Conservation (phyloP, 768 basidiomycete species). For the Termitomyces sp. region DNA sequence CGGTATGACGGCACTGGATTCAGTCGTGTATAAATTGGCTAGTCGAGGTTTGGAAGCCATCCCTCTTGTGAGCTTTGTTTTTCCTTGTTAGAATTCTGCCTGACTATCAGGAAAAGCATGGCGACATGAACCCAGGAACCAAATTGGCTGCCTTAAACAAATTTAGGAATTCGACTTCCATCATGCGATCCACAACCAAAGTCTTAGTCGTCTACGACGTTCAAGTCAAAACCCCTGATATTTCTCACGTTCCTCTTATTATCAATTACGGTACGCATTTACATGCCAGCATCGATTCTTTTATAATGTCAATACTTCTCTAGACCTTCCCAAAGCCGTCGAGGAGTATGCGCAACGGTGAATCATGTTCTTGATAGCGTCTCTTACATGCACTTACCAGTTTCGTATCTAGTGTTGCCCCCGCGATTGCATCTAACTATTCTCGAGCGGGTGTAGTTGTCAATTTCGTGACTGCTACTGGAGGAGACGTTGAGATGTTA, state of each 20-base stretch:
- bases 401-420: slow-evolving; percentile 58
- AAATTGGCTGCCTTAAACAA: slow-evolving; percentile 83
- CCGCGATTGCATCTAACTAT: slow-evolving; percentile 83
- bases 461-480: slow-evolving; percentile 96
- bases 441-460: slow-evolving; percentile 88
- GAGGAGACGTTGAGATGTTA: slow-evolving; percentile 98
- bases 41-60: slow-evolving; percentile 85
- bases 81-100: slow-evolving; percentile 13
- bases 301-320: not conserved
- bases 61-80: slow-evolving; percentile 62
- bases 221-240: slow-evolving; percentile 85
- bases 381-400: not conserved
- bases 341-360: slow-evolving; percentile 97
- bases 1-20: slow-evolving; percentile 81
- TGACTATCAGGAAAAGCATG: slow-evolving; percentile 50
- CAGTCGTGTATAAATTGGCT: slow-evolving; percentile 87
- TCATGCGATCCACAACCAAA: slow-evolving; percentile 64
- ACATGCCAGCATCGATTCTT: not conserved
- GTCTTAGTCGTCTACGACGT: slow-evolving; percentile 93
- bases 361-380: slow-evolving; percentile 12
- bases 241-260: slow-evolving; percentile 87
- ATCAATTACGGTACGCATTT: slow-evolving; percentile 80
- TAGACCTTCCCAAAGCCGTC: slow-evolving; percentile 90
- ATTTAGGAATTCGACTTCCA: slow-evolving; percentile 60
- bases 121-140: slow-evolving; percentile 86